Percentiles rank a stretch among this genome's conserved stretches.
Evolutionary conservation across 257 asterid species (phyloP).

Genomic region (Solanum pinnatisectum): DNA sequence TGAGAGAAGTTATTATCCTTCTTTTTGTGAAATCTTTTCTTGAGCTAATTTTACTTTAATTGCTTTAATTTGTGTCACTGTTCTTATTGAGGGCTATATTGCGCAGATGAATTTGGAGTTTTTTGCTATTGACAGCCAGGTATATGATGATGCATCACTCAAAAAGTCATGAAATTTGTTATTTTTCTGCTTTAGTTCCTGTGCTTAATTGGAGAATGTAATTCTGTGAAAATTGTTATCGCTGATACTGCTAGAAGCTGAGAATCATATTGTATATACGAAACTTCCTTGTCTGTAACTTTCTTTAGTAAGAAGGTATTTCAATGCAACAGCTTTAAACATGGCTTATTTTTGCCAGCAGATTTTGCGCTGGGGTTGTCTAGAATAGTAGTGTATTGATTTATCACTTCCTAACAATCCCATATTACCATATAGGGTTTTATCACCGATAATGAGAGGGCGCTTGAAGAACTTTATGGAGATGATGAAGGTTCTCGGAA

Average conservation of each 20-base stretch:
- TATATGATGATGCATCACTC: slow-evolving; percentile 17
- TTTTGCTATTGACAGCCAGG: slow-evolving; percentile 94
- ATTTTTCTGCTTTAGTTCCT: background rate
- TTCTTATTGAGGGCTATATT: slow-evolving; percentile 29
- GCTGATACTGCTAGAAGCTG: background rate
- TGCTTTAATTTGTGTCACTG: background rate
- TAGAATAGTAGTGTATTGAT: background rate
- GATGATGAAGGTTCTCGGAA: slow-evolving; percentile 81
- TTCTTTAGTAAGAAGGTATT: background rate
- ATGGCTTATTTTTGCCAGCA: background rate
- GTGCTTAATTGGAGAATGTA: background rate
- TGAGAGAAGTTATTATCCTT: slow-evolving; percentile 65
- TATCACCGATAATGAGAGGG: slow-evolving; percentile 88
- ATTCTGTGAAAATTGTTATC: background rate
- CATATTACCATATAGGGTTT: slow-evolving; percentile 49
- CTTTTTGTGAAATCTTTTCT: background rate
- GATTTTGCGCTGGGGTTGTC: background rate
- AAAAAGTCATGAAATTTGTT: background rate
- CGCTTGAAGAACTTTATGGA: slow-evolving; percentile 89
- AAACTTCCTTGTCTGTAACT: background rate
- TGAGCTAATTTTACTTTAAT: slow-evolving; percentile 9
- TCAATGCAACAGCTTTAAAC: background rate
- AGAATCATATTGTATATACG: background rate
- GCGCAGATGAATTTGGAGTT: slow-evolving; percentile 99
- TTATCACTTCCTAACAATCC: background rate